Evolutionary conservation across 2,329 filamentous ascomycete genomes (phyloP), one percentile per base, ranked within the genome.

Genomic region (Atkinsonella hypoxylon): DNA sequence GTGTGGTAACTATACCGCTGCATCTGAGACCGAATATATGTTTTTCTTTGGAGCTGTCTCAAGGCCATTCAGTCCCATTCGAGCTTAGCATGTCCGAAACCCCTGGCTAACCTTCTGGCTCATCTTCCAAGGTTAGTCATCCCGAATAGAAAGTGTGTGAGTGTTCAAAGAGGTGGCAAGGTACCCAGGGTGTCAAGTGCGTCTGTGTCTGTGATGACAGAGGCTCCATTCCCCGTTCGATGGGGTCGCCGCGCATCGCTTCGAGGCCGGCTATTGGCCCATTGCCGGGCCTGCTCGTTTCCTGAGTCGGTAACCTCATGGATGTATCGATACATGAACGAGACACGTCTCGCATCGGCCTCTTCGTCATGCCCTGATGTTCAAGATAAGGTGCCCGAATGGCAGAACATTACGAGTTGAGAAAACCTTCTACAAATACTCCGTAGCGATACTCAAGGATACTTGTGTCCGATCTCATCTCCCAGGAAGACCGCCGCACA

Each of bases 81-180:
- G 8, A 47, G 53, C 12, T 47, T 56, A 56, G 55, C 50, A 47
- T 17, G 48, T 56, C 55, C 55, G 55, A 56, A 51, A 55, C 55
- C 55, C 55, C 45, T 50, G 53, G 50, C 50, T 30, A 30, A 30
- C 20, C 38, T 22, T 30, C 38, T 34, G 36, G 10, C n/a, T 30
- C 31, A 3, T 42, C 5, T n/a, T 9, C 42, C 26, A 26, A 30
- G 30, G 49, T 39, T 42, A 40, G 49, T 50, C 49, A 46, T 50
- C 36, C 44, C 31, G n/a, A 7, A 36, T 26, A 15, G 17, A 36
- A 31, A 31, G n/a, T 34, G 26, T 20, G 17, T 36, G 22, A 26
- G 26, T 26, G 26, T 26, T 1, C 26, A 26, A 26, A 26, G 26
- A 26, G 26, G 26, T 8, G 26, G 26, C 26, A 26, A 26, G 26